Evolutionary conservation across 2,329 filamentous ascomycete species (phyloP).

Genomic region (Penicillium sp.): DNA sequence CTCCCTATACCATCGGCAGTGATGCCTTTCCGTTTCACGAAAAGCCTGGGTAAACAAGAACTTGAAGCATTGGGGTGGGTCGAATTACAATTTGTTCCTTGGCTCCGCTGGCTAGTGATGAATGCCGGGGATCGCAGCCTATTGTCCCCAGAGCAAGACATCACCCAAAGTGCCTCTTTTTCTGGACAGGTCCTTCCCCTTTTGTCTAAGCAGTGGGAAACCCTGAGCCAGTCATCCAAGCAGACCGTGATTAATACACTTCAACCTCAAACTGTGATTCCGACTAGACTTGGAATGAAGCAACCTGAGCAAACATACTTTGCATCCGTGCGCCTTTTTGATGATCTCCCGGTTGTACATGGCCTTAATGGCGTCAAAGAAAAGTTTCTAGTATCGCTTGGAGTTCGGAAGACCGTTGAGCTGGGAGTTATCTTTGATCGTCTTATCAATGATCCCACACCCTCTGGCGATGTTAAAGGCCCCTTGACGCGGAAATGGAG

Average conservation of each 20-base stretch:
- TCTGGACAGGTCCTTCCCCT: conserved; percentile 74
- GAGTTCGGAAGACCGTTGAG: conserved; percentile 93
- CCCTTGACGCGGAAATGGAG: conserved; percentile 66
- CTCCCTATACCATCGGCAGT: conserved; percentile 78
- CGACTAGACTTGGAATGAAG: conserved; percentile 87
- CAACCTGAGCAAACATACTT: conserved; percentile 87
- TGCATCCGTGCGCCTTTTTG: conserved; percentile 87
- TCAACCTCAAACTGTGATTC: conserved; percentile 71
- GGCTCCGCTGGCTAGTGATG: conserved; percentile 79
- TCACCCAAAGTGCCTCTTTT: conserved; percentile 72
- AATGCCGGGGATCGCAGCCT: conserved; percentile 58
- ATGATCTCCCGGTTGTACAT: conserved; percentile 81
- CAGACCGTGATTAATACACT: conserved; percentile 65
- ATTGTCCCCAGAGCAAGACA: conserved; percentile 62
- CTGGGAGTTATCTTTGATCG: conserved; percentile 89
- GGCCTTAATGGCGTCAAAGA: conserved; percentile 80
- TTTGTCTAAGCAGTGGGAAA: conserved; percentile 87
- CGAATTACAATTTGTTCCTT: conserved; percentile 78
- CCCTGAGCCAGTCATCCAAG: conserved; percentile 66
- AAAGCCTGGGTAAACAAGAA: conserved; percentile 63
- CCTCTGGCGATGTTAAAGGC: conserved; percentile 47
- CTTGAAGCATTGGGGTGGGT: conserved; percentile 83
- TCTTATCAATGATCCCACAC: conserved; percentile 61
- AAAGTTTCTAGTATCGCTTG: conserved; percentile 78
- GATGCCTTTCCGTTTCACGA: conserved; percentile 81